phyloP scores from a whole-genome alignment of 2,329 filamentous ascomycete species.

The Orbilia blumenaviensis region DNA sequence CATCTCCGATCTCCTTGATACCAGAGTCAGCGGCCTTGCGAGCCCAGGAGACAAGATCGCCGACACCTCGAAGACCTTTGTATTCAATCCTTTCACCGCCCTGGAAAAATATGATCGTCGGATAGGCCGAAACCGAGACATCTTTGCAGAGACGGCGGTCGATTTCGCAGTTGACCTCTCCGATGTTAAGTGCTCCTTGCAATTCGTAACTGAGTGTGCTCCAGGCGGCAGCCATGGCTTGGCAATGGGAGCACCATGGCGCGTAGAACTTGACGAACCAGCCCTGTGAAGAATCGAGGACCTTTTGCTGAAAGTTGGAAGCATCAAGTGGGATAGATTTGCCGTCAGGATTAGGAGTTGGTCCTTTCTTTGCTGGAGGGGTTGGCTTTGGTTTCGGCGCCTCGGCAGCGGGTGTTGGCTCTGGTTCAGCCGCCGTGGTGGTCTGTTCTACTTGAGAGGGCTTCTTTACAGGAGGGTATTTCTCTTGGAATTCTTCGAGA shows the following conservation, averaged over 20 bases:
- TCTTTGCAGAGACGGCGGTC: constrained; percentile 93
- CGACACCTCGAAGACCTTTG: constrained; percentile 86
- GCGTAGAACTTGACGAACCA: constrained; percentile 99
- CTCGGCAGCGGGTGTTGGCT: background rate
- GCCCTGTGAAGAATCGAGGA: constrained; percentile 85
- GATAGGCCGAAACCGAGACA: constrained; percentile 79
- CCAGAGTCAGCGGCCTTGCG: constrained; percentile 85
- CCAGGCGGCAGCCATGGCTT: constrained; percentile 91
- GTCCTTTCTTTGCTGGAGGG: constrained; percentile 40
- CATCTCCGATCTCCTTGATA: constrained; percentile 78
- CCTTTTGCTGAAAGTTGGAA: constrained; percentile 83
- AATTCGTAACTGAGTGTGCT: constrained; percentile 87
- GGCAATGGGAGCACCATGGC: constrained; percentile 96
- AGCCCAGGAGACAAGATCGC: constrained; percentile 86
- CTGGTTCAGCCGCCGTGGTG: constrained; percentile 60
- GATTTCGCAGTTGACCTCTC: constrained; percentile 92
- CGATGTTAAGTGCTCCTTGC: constrained; percentile 87
- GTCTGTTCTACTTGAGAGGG: constrained; percentile 52
- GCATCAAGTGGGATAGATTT: constrained; percentile 78
- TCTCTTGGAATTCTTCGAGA: constrained; percentile 54
- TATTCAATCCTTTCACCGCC: constrained; percentile 93
- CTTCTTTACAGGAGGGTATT: constrained; percentile 60
- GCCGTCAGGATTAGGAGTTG: constrained; percentile 75
- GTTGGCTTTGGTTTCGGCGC: constrained; percentile 12
- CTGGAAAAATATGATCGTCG: constrained; percentile 91